Conservation (phyloP, 495 filamentous ascomycete genomes). For the Penicillium simplicissimum region DNA sequence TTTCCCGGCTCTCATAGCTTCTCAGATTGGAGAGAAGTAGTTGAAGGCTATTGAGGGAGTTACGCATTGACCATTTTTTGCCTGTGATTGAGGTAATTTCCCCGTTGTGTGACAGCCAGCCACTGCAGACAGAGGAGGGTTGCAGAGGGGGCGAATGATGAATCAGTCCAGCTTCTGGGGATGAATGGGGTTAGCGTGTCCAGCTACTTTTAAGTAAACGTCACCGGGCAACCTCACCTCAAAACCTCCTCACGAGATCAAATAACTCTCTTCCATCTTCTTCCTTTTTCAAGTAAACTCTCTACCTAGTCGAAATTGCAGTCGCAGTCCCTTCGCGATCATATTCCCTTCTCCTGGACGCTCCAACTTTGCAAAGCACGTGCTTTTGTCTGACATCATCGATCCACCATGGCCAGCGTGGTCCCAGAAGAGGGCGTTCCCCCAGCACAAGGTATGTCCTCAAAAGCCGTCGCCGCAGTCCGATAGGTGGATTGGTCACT, state of each 20-base stretch:
- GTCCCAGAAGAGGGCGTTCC: slow-evolving; percentile 13
- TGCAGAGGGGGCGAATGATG: slow-evolving; percentile 24
- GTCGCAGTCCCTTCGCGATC: slow-evolving; percentile 24
- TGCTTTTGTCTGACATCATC: slow-evolving; percentile 27
- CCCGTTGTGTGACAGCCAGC: slow-evolving; percentile 1
- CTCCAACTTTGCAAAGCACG: slow-evolving; percentile 5
- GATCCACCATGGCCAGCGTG: slow-evolving; percentile 34
- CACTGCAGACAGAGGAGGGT: slow-evolving; percentile 1
- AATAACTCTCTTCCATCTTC: slow-evolving; percentile 15
- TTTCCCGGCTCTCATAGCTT: background rate
- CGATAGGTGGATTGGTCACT: slow-evolving; percentile 6
- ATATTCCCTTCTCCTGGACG: background rate
- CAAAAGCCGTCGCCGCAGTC: background rate
- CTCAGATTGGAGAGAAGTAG: background rate
- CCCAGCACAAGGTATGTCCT: slow-evolving; percentile 28
- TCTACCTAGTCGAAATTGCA: slow-evolving; percentile 8
- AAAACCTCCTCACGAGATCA: slow-evolving; percentile 13
- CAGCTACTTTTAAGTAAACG: slow-evolving; percentile 38
- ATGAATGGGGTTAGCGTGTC: slow-evolving; percentile 32
- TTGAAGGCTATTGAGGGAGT: background rate
- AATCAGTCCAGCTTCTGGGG: slow-evolving; percentile 21
- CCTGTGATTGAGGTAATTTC: background rate
- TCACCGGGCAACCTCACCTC: slow-evolving; percentile 45
- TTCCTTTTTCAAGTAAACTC: slow-evolving; percentile 4
- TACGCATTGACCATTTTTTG: background rate